Conservation (phyloP, 768 basidiomycete genomes). For the Termitomyces bulborhizus region DNA sequence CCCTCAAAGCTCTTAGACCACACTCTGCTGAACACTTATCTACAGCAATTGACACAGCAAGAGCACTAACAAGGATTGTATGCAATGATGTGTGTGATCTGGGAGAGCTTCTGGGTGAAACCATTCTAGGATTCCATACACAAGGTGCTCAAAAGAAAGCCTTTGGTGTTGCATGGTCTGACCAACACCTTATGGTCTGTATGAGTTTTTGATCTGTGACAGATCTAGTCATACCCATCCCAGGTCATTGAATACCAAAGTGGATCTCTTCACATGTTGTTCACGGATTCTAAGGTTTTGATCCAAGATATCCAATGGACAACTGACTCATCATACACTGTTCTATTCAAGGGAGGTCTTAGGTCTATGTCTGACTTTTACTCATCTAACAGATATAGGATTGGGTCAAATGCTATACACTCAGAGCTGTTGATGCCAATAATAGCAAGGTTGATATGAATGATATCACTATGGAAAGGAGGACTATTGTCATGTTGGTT, state of each 20-base stretch:
- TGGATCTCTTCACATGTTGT: conserved; percentile 23
- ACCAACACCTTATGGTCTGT: conserved; percentile 33
- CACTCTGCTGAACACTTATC: conserved; percentile 42
- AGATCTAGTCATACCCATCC: neutral
- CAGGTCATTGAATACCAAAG: conserved; percentile 35
- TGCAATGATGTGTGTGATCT: conserved; percentile 26
- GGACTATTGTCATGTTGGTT: conserved; percentile 7
- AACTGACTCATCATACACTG: conserved; percentile 29
- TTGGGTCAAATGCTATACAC: conserved; percentile 30
- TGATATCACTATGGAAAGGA: neutral
- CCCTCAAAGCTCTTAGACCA: conserved; percentile 51
- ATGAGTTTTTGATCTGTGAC: neutral
- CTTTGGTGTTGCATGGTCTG: conserved; percentile 43
- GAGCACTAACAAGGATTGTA: conserved; percentile 20
- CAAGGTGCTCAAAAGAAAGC: conserved; percentile 22
- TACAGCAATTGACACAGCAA: conserved; percentile 15
- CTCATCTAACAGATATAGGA: conserved; percentile 24
- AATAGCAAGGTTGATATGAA: conserved; percentile 20
- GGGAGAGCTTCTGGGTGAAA: conserved; percentile 25
- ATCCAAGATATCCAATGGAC: conserved; percentile 33
- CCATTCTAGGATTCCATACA: conserved; percentile 21
- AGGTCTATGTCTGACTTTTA: neutral
- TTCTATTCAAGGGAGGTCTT: conserved; percentile 30
- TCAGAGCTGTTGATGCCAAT: conserved; percentile 30
- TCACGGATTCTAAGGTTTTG: conserved; percentile 16